Evolutionary conservation across 495 filamentous ascomycete genomes (phyloP), one percentile per base, ranked within the genome.

Genomic region (Neurospora sp.): DNA sequence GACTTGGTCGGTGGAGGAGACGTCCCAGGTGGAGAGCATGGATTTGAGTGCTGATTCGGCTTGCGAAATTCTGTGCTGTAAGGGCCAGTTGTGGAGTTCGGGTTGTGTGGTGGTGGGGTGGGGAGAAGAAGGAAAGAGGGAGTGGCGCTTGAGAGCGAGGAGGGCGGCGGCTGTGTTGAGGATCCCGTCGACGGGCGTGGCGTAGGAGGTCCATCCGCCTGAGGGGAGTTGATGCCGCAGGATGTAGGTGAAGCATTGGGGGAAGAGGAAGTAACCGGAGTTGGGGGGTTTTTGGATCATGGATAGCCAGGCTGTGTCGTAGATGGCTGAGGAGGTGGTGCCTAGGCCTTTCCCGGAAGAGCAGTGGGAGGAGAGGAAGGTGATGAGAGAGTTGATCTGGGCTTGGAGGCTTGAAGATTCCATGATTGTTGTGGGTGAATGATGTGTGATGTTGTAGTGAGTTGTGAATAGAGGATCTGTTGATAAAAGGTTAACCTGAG

Each of bases 61-160:
- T 16, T 31, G 0, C 0, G 0, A 0, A 0, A 65, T 65, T 0
- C 53, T 6, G 14, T 31, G 12, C 1, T 31, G 53, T 0, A 65
- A 0, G 53, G 53, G 53, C 53, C 53, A 65, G 27, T 3, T 12
- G 8, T 1, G 12, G 47, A 53, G 45, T 22, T 59, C 27, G 1
- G 0, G 53, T 12, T 61, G 53, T 45, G 42, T 8, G 4, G 42
- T 8, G 4, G 22, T 20, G 9, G 45, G 45, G 2, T 8, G 53
- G 27, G 2, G 14, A 61, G 5, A 16, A 35, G 41, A 18, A 3
- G 14, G 14, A 27, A 31, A 61, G 14, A 61, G 27, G 12, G 27
- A 61, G 47, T 65, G 53, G 1, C 53, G 53, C 27, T 65, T 65
- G 53, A 65, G 53, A 35, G 53, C 14, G 27, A 65, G 53, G 0